Base-by-base conservation (phyloP, 2,329 filamentous ascomycete species). In the Nigrograna mackinnonii region DNA sequence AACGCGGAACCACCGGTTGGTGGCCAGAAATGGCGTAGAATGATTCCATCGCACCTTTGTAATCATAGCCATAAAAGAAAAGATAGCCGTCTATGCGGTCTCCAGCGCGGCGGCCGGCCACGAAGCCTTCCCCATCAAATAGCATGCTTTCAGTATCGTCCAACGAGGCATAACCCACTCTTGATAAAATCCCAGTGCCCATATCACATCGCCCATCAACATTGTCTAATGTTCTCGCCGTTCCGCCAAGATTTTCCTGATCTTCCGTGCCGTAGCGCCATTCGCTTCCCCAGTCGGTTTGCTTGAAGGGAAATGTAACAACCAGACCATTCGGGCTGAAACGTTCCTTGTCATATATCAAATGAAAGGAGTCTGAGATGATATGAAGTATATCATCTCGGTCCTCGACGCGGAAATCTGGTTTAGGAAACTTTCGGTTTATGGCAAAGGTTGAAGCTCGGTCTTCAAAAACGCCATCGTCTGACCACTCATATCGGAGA, bases 391-490 rank as follows among this genome's bases (percentile, higher is more conserved):
- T 55, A 18, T 73, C 62, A 2, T 73, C 63, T 11, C 62, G 64
- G 16, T 83, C 75, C 40, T 72, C 64, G 35, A 79, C 66, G 5
- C 68, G 70, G 52, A 77, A 82, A 31, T 75, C 57, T 0, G 75
- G 74, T 1, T 77, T 71, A 1, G 73, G 63, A 18, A 79, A 68
- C 9, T 69, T 62, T 18, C 82, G 72, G 48, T 80, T 77, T 42
- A 80, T 70, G n/a, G 82, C 83, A 55, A 85, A 82, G 9, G 78
- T 79, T 0, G 80, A 84, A 0, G 79, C 78, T 4, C 82, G 76
- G 56, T 86, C 81, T 56, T 85, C 83, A 51, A 85, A 86, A 22
- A 68, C 55, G 36, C 77, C 74, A 47, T 85, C 81, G 7, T 73
- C 68, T 1, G 82, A 75, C 79, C 80, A 86, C 64, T 85, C 82